Evolutionary conservation across 129 eudicot genomes (phyloP), one percentile per base, ranked within the genome.

Genomic region (Tagetes erecta): DNA sequence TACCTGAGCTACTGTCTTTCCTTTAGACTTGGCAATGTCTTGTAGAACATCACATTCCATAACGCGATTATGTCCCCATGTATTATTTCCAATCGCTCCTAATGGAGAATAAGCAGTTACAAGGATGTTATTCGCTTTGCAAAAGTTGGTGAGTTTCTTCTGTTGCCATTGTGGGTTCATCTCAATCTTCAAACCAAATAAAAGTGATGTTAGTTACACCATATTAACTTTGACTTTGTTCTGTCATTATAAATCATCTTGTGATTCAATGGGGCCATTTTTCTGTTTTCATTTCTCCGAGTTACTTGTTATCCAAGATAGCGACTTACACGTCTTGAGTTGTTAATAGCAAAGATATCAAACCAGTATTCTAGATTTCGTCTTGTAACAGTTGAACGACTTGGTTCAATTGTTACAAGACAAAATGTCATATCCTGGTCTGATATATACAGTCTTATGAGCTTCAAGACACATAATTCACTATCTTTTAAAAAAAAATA

Each of bases 101-200:
- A 85, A 69, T 1, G 89, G 86, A 42, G 76, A 80, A 62, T 85
- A 85, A 3, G 78, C 89, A 1, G 75, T 82, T 1, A 85, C 34
- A 33, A 82, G 80, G 58, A 85, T 76, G 8, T 70, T 39, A 46
- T 68, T 46, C 14, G 10, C 31, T 31, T 47, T 68, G 44, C 73
- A 68, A 46, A 68, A 68, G 0, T 75, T 80, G 13, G 13, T 67
- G 38, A 85, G 49, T 49, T 70, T 33, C 14, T 82, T 82, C 13
- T 82, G 89, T 42, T 85, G 82, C 89, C 89, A 85, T 10, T 59
- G 6, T 38, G 86, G 86, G 67, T 79, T 85, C 80, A 85, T 71
- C 78, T 85, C 89, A 71, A 85, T 81, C 89, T 85, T 40, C 14
- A 67, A 67, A 45, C 20, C 49, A 38, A 39, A 35, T 47, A 11